Percentiles rank a stretch among this genome's conserved stretches.
These are phyloP conservation scores for Aspergillus bertholletiae DNA, from an alignment of 495 filamentous ascomycete species.

Conservation along the genomic window DNA sequence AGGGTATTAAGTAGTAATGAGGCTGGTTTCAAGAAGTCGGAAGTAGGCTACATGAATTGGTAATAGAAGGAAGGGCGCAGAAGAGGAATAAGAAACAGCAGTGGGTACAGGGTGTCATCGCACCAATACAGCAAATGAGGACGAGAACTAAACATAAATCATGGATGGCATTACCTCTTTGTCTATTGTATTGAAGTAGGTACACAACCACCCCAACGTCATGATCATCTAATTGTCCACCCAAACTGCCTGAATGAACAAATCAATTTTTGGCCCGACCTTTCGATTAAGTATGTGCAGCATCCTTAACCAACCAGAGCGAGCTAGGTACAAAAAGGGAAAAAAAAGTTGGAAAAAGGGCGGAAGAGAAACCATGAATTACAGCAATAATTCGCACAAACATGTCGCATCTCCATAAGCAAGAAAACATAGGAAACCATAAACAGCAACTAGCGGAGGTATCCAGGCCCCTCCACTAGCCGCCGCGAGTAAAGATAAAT, in stretches of 20 bases:
- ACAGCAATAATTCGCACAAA: conserved; percentile 41
- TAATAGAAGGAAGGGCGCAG: no score
- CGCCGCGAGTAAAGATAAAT: conserved; percentile 32
- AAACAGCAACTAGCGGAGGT: conserved; percentile 35
- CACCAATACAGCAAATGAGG: no score
- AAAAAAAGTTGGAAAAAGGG: conserved; percentile 23
- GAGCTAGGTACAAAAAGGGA: conserved; percentile 38
- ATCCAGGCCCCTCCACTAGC: conserved; percentile 9
- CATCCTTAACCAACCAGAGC: conserved; percentile 44
- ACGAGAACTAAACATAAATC: conserved; percentile 13
- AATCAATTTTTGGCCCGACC: conserved; percentile 43
- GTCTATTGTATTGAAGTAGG: conserved; percentile 29
- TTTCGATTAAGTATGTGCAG: conserved; percentile 40
- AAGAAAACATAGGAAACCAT: conserved; percentile 42
- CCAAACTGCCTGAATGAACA: conserved; percentile 30
- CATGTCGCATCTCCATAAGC: conserved; percentile 43
- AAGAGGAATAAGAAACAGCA: neutral
- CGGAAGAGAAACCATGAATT: conserved; percentile 37
- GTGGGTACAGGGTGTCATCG: no score
- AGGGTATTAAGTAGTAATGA: no score
- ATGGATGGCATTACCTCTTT: conserved; percentile 31
- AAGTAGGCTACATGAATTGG: no score
- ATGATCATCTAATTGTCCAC: conserved; percentile 23
- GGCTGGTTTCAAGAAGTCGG: no score
- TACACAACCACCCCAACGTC: conserved; percentile 30